A percentile compares a stretch with the other conserved stretches of the same genome.
Evolutionary conservation across 208 protist species (phyloP).

Genomic region (Trypanosoma scelopori): DNA sequence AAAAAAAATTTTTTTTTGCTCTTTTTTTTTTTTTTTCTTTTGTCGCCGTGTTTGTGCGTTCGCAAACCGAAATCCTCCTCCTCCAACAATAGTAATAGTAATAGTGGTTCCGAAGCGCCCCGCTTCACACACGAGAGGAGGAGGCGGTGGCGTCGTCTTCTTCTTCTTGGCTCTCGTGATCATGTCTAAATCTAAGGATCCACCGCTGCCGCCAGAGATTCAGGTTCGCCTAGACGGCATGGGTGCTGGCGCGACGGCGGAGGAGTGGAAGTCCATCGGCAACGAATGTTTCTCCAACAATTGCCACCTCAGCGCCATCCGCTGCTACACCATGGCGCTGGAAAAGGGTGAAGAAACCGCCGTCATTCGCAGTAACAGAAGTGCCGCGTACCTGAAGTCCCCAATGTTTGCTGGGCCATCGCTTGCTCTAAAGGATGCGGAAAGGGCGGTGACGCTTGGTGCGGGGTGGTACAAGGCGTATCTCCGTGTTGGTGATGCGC

Average conservation of each 20-base stretch:
- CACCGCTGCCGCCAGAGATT: slow-evolving; percentile 43
- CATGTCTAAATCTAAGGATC: slow-evolving; percentile 46
- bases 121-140: no score
- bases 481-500: slow-evolving; percentile 76
- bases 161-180: neutral
- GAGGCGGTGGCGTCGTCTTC: neutral
- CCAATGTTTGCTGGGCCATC: slow-evolving; percentile 65
- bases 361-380: slow-evolving; percentile 86
- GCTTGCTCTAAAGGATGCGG: slow-evolving; percentile 85
- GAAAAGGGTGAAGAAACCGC: slow-evolving; percentile 53
- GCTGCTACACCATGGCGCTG: slow-evolving; percentile 82
- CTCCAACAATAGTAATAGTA: no score
- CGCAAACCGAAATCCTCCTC: no score
- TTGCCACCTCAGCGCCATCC: slow-evolving; percentile 73
- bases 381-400: slow-evolving; percentile 79
- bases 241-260: slow-evolving; percentile 15
- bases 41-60: no score
- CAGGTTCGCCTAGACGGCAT: slow-evolving; percentile 34
- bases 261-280: slow-evolving; percentile 74
- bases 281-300: slow-evolving; percentile 74
- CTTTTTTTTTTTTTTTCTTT: no score
- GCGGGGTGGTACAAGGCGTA: slow-evolving; percentile 85
- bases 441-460: slow-evolving; percentile 69
- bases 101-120: no score
- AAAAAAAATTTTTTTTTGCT: no score